phyloP scores from a whole-genome alignment of 345 rosid genomes.

The Heritiera fomes region DNA sequence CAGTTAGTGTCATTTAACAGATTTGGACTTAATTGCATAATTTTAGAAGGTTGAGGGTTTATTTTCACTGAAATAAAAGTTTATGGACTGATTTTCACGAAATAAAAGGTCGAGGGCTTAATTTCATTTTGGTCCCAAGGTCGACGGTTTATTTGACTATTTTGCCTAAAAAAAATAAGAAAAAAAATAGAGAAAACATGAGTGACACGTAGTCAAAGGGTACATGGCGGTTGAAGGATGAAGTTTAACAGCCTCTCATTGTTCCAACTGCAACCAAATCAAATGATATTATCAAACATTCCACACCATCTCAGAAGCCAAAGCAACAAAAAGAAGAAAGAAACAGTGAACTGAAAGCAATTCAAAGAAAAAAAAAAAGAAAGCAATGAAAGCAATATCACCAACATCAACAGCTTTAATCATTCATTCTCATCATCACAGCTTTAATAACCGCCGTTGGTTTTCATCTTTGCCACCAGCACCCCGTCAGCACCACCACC shows the following conservation, averaged over 20 bases:
- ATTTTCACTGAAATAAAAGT: no score
- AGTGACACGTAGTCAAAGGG: neutral
- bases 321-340: neutral
- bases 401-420: constrained; percentile 10
- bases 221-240: constrained; percentile 11
- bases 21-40: no score
- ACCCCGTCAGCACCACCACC: neutral
- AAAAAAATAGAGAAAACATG: neutral
- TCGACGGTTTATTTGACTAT: no score
- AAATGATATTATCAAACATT: neutral
- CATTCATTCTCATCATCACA: constrained; percentile 18
- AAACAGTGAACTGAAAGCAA: neutral
- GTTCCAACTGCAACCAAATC: neutral
- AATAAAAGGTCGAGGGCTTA: no score
- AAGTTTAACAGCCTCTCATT: constrained; percentile 14
- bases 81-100: no score
- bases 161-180: no score
- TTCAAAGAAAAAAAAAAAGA: neutral
- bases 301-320: neutral
- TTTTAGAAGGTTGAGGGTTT: no score
- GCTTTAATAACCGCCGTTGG: constrained; percentile 5
- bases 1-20: no score
- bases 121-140: no score
- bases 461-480: neutral
- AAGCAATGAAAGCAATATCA: constrained; percentile 15